Evolutionary conservation across 2,329 filamentous ascomycete species (phyloP).

Genomic region (Aspergillus vadensis): DNA sequence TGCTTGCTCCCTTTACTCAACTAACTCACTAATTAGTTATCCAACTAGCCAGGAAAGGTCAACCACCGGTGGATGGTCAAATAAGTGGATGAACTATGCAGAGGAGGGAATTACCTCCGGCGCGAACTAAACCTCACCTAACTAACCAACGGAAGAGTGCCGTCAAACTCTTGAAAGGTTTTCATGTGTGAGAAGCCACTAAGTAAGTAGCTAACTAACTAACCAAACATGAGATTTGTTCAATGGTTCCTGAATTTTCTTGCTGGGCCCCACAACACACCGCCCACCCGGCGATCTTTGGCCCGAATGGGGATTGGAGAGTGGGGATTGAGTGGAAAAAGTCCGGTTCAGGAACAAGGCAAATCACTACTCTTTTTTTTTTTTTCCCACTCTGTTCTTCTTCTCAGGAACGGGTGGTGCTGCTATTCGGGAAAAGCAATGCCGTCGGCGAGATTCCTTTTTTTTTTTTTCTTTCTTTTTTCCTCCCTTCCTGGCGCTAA

Average conservation of each 20-base stretch:
- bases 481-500: too few relatives aligned
- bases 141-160: background rate
- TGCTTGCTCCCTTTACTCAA: too few relatives aligned
- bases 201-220: background rate
- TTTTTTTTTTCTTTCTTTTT: too few relatives aligned
- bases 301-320: background rate
- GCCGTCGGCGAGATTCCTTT: background rate
- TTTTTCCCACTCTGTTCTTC: too few relatives aligned
- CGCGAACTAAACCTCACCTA: background rate
- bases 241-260: background rate
- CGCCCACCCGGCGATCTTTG: background rate
- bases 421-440: background rate
- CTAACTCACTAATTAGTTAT: too few relatives aligned
- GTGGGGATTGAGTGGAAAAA: background rate
- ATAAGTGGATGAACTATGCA: background rate
- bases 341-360: constrained; percentile 3
- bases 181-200: background rate
- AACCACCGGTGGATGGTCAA: background rate
- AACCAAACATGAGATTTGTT: background rate
- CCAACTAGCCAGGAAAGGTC: too few relatives aligned
- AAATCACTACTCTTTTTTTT: background rate
- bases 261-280: background rate
- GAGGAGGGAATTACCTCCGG: constrained; percentile 1
- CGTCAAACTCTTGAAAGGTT: constrained; percentile 1
- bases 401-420: too few relatives aligned